Conservation (phyloP, 768 basidiomycete genomes). For the Amylocystis lapponica region DNA sequence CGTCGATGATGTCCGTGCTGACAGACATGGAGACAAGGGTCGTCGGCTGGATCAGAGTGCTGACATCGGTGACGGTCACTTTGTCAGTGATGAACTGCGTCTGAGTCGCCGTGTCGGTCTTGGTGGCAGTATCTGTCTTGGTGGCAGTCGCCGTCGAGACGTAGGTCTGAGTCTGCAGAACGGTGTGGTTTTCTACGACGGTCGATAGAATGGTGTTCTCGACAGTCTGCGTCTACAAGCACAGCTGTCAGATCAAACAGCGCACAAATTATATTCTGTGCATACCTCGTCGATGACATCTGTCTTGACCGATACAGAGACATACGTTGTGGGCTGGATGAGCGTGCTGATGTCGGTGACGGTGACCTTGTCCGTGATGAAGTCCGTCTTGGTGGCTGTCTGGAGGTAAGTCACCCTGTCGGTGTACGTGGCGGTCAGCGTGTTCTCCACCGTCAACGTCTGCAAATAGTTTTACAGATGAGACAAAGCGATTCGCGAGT, state of each 20-base stretch:
- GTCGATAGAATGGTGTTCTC: constrained; percentile 47
- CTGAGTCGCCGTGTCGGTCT: constrained; percentile 42
- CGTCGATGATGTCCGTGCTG: constrained; percentile 52
- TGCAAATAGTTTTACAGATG: constrained; percentile 2
- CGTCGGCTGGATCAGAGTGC: constrained; percentile 49
- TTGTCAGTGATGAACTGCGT: constrained; percentile 45
- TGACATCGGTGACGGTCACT: constrained; percentile 46
- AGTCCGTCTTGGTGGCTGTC: constrained; percentile 35
- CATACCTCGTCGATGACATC: constrained; percentile 54
- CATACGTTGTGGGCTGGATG: constrained; percentile 53
- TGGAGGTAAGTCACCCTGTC: constrained; percentile 40
- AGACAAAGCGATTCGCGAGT: neutral
- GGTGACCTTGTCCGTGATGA: constrained; percentile 51
- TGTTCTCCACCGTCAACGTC: constrained; percentile 46
- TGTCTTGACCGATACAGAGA: constrained; percentile 46
- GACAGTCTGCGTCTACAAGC: constrained; percentile 47
- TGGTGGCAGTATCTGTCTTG: constrained; percentile 30
- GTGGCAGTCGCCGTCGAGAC: constrained; percentile 36
- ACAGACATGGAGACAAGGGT: constrained; percentile 51
- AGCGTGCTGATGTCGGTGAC: constrained; percentile 45
- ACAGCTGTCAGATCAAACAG: neutral
- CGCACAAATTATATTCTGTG: constrained; percentile 7
- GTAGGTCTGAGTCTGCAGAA: constrained; percentile 47
- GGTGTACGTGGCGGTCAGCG: constrained; percentile 51
- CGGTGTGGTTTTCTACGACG: constrained; percentile 31